phyloP scores from a whole-genome alignment of 179 eudicot species.

The Beta macrorhiza region DNA sequence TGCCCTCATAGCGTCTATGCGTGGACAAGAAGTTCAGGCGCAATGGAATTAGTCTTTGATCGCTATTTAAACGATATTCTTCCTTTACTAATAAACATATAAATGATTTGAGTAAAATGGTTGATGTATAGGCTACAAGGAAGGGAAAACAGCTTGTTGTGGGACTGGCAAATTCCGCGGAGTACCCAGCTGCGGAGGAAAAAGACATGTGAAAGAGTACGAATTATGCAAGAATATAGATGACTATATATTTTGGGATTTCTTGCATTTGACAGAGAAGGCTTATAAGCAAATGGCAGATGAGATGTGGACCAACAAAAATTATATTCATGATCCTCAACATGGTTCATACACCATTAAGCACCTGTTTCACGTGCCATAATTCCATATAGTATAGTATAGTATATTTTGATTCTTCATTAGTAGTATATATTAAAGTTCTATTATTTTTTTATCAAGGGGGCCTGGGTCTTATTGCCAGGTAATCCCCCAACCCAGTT shows the following conservation, averaged over 20 bases:
- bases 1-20: no score
- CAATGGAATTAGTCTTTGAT: no score
- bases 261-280: conserved; percentile 44
- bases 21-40: no score
- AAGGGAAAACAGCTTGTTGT: conserved; percentile 52
- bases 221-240: conserved; percentile 40
- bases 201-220: conserved; percentile 34
- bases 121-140: conserved; percentile 44
- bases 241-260: conserved; percentile 54
- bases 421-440: no score
- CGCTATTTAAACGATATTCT: no score
- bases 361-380: conserved; percentile 21
- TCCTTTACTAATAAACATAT: not conserved
- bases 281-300: conserved; percentile 41
- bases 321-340: conserved; percentile 15
- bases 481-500: no score
- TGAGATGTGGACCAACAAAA: conserved; percentile 40
- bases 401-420: no score
- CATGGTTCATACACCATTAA: conserved; percentile 22
- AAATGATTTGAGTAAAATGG: not conserved
- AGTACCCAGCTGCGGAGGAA: conserved; percentile 53
- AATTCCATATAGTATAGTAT: no score
- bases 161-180: conserved; percentile 52
- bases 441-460: no score
- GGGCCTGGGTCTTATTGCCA: no score